Base-by-base conservation (phyloP, 805 yeast genomes). In the Pichia scutulata region DNA sequence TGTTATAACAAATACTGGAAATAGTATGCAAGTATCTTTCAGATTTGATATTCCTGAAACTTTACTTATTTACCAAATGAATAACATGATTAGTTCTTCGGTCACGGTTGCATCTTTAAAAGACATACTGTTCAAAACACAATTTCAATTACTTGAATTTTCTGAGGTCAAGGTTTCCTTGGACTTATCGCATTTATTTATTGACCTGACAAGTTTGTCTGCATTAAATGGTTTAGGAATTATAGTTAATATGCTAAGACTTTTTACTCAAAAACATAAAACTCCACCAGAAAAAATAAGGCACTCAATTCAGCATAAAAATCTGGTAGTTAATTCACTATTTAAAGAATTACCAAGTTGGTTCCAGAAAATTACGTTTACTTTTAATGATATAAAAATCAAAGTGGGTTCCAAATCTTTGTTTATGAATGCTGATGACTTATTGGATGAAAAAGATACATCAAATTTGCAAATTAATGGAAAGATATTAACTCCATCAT, bases 291-390 rank as follows among this genome's bases (percentile, higher is more conserved):
- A 43, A 24, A 36, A 18, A 37, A 5, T 39, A 1, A 10, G 16
- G 39, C 16, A 23, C 16, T 5, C 24, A 10, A 39, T 8, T 9
- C 21, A 33, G 21, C 8, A 42, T 22, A 16, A 22, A 10, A 12
- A 24, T 14, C 30, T 30, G 6, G 36, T 61, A 56, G 9, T 58
- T 48, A 41, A 55, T 40, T 2, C 44, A 55, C 7, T 55, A 50
- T 56, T 72, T 60, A 48, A 53, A 13, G 57, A 63, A 7, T 48
- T 72, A 21, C 76, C 76, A 4, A 26, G 41, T 1, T 66, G 69
- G 64, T 62, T 73, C 24, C 62, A 63, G 39, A 57, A 54, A 7
- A 16, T 64, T 7, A 60, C 56, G 18, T 16, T 72, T 4, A 47
- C 50, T 13, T 3, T 59, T 2, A 41, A 42, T 7, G 47, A 52